These are phyloP conservation scores for Nannochloropsis gaditana DNA, from an alignment of 108 stramenopile genomes.

Conservation along the genomic window DNA sequence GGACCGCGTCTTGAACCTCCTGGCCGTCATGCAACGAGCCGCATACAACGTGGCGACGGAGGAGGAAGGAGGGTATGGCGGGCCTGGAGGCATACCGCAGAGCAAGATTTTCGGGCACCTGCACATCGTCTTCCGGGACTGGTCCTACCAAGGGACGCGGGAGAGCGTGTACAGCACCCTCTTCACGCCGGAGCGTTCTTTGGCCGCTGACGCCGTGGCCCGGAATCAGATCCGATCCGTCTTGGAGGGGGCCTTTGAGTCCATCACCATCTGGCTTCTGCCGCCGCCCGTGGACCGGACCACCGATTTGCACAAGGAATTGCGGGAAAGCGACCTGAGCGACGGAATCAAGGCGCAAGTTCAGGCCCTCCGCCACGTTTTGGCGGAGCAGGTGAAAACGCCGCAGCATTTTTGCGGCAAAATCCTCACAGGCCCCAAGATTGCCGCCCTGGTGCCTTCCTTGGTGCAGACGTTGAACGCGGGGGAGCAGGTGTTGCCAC, in stretches of 20 bases:
- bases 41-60: conserved; percentile 44
- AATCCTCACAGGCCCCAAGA: conserved; percentile 16
- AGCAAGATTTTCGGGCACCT: conserved; percentile 48
- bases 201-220: not conserved
- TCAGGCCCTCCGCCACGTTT: not conserved
- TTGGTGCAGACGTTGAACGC: not conserved
- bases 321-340: conserved; percentile 39
- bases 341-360: conserved; percentile 13
- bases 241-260: conserved; percentile 38
- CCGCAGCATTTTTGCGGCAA: conserved; percentile 1
- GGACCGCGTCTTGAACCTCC: conserved; percentile 48
- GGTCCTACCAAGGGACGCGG: conserved; percentile 47
- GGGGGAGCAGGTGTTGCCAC: not conserved
- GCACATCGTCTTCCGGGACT: conserved; percentile 58
- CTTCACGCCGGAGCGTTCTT: not conserved
- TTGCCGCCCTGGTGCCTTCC: not conserved
- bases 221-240: conserved; percentile 28
- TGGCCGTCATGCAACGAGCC: conserved; percentile 51
- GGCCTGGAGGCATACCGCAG: not conserved
- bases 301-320: conserved; percentile 43
- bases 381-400: not conserved
- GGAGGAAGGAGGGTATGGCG: conserved; percentile 18
- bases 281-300: conserved; percentile 47
- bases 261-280: conserved; percentile 48
- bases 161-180: conserved; percentile 32